phyloP scores from a whole-genome alignment of 1,139 yeast genomes.

The Hanseniaspora uvarum region DNA sequence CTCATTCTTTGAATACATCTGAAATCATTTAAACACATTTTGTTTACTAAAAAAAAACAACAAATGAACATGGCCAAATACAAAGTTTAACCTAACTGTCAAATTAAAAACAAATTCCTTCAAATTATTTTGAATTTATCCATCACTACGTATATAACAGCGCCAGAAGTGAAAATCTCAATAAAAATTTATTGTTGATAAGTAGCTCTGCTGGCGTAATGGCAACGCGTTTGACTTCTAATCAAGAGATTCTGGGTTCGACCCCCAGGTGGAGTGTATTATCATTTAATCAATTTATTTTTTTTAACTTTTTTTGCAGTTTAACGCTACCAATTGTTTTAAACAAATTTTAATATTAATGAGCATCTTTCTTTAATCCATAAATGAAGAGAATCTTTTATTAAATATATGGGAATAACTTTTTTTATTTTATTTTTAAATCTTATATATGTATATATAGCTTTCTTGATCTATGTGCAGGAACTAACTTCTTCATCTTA shows the following conservation, averaged over 20 bases:
- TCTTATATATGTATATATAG: neutral
- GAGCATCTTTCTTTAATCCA: too few species aligned
- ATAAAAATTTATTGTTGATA: neutral
- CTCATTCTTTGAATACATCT: too few species aligned
- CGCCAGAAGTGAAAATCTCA: neutral
- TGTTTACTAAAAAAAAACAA: too few species aligned
- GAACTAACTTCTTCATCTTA: neutral
- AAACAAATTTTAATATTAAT: too few species aligned
- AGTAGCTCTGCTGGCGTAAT: slow-evolving; percentile 34
- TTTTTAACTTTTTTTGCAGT: neutral
- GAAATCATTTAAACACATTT: too few species aligned
- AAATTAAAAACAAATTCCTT: too few species aligned
- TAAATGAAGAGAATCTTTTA: neutral
- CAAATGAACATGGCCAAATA: too few species aligned
- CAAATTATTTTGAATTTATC: too few species aligned
- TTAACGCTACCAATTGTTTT: neutral
- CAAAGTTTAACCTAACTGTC: too few species aligned
- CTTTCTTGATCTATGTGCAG: neutral
- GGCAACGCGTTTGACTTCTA: slow-evolving; percentile 60
- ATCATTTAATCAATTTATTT: slow-evolving; percentile 19
- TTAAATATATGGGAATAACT: neutral
- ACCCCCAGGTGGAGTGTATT: slow-evolving; percentile 50
- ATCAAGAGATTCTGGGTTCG: slow-evolving; percentile 57
- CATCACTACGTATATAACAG: too few species aligned
- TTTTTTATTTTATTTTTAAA: too few species aligned